Conservation (phyloP, 78 protist species). For the Polysphondylium violaceum region DNA sequence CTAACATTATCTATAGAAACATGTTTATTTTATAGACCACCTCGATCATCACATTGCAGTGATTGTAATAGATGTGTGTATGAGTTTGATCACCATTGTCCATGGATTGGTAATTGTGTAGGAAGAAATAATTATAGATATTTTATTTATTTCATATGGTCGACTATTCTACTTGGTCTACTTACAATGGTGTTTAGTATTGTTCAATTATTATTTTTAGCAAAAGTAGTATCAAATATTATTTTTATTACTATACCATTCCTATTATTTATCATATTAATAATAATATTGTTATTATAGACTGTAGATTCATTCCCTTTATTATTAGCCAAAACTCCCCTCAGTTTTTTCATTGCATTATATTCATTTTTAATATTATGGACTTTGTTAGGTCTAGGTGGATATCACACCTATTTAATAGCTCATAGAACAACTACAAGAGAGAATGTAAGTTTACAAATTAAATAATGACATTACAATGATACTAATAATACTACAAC, state of each 20-base stretch:
- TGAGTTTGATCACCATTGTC: conserved; percentile 74
- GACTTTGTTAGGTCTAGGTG: conserved; percentile 53
- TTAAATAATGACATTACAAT: neutral
- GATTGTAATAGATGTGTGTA: conserved; percentile 58
- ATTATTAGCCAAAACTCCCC: conserved; percentile 43
- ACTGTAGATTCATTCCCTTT: no score
- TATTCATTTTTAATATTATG: conserved; percentile 64
- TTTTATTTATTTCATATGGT: conserved; percentile 59
- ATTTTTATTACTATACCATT: no score
- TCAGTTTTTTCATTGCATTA: neutral
- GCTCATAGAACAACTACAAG: conserved; percentile 25
- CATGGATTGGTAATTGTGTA: conserved; percentile 72
- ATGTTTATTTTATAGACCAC: conserved; percentile 66
- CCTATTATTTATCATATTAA: neutral
- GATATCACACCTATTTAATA: conserved; percentile 44
- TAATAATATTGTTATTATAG: neutral
- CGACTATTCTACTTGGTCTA: neutral
- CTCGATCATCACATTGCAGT: conserved; percentile 59
- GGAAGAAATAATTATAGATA: conserved; percentile 56
- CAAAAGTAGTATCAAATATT: conserved; percentile 37
- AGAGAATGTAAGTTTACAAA: conserved; percentile 27
- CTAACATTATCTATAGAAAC: conserved; percentile 11
- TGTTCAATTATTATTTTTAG: neutral
- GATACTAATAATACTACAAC: neutral
- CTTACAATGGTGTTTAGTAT: neutral